Conservation (phyloP, 257 asterid genomes). For the Nicotiana noctiflora region DNA sequence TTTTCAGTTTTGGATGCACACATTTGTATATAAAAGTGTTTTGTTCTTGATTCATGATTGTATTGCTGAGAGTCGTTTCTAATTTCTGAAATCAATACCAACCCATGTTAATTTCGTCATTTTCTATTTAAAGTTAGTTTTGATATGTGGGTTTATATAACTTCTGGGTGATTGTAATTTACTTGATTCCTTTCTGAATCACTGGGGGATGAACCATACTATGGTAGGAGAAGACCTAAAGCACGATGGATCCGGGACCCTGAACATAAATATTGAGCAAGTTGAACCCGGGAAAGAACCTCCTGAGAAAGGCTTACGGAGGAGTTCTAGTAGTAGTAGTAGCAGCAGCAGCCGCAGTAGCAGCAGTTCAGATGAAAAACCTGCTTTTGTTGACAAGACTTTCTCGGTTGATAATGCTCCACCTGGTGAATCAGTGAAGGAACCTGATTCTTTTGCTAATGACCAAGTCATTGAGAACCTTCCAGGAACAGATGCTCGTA, state of each 20-base stretch:
- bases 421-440: conserved; percentile 16
- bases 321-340: conserved; percentile 23
- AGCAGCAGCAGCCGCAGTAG: background rate
- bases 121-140: background rate
- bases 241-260: conserved; percentile 20
- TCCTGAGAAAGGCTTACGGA: conserved; percentile 25
- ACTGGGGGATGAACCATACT: conserved; percentile 19
- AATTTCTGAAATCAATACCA: background rate
- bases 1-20: background rate
- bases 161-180: background rate
- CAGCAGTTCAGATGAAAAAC: conserved; percentile 28
- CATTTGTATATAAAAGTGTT: background rate
- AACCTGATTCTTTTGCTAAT: conserved; percentile 17
- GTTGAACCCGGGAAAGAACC: conserved; percentile 9
- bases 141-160: background rate
- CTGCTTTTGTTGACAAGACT: conserved; percentile 12
- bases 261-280: background rate
- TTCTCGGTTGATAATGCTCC: conserved; percentile 17
- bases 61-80: background rate
- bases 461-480: conserved; percentile 15
- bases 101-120: background rate
- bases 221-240: conserved; percentile 42
- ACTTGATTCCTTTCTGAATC: conserved; percentile 6
- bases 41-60: background rate
- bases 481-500: background rate